Percentiles rank a stretch among this genome's conserved stretches.
Evolutionary conservation across 2,329 filamentous ascomycete species (phyloP).

Genomic region (Colletotrichum chrysophilum): DNA sequence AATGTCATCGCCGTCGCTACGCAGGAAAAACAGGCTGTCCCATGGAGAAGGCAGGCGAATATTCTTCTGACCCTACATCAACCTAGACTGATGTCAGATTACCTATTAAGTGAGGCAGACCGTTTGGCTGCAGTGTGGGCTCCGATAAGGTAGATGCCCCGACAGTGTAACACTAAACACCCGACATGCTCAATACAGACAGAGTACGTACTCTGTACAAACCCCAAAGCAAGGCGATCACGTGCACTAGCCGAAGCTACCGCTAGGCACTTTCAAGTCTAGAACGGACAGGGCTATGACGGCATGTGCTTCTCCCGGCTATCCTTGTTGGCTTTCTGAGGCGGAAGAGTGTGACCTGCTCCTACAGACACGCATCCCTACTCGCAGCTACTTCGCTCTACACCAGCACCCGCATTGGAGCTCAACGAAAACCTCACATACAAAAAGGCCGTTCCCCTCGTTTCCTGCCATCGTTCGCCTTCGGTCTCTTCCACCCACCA

Average conservation of each 20-base stretch:
- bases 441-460: not conserved
- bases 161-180: not conserved
- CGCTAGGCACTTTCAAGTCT: constrained; percentile 9
- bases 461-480: not conserved
- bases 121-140: not conserved
- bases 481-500: not conserved
- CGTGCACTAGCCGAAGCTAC: not conserved
- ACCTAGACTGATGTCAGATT: not conserved
- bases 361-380: not conserved
- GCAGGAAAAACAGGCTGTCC: too few relatives aligned
- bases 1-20: too few relatives aligned
- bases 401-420: not conserved
- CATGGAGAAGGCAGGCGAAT: not conserved
- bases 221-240: not conserved
- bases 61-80: not conserved
- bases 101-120: not conserved
- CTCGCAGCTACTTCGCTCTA: not conserved
- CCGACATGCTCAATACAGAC: not conserved
- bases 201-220: not conserved
- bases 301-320: constrained; percentile 16
- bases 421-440: not conserved
- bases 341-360: constrained; percentile 2
- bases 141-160: not conserved
- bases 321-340: constrained; percentile 18
- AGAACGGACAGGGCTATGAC: constrained; percentile 19